phyloP scores from a whole-genome alignment of 2,329 filamentous ascomycete genomes.

The Aspergillus sojae region DNA sequence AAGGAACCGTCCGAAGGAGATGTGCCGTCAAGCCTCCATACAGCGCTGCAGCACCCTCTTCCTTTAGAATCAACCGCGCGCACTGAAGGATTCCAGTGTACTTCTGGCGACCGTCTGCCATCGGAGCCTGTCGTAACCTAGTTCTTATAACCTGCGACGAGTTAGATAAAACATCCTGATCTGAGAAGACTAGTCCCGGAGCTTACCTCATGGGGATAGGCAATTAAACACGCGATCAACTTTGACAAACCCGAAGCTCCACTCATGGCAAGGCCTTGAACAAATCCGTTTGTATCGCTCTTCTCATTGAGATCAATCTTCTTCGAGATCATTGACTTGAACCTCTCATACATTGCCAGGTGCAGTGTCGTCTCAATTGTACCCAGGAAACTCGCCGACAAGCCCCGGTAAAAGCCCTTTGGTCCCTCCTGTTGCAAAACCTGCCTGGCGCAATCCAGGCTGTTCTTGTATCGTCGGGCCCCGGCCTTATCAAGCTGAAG shows the following conservation, averaged over 20 bases:
- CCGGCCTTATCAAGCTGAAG: constrained; percentile 52
- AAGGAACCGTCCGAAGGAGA: constrained; percentile 38
- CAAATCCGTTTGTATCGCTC: constrained; percentile 16
- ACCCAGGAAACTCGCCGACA: constrained; percentile 68
- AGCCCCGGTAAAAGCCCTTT: constrained; percentile 81
- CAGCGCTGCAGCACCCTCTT: constrained; percentile 39
- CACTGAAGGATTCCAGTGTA: constrained; percentile 41
- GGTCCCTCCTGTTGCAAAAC: constrained; percentile 86
- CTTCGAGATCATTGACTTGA: constrained; percentile 32
- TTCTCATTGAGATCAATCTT: constrained; percentile 16
- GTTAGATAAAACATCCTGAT: background rate
- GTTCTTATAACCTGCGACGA: constrained; percentile 36
- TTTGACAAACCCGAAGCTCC: constrained; percentile 40
- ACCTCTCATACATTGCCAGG: constrained; percentile 39
- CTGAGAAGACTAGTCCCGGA: background rate
- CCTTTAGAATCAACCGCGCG: constrained; percentile 36
- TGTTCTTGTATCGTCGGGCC: constrained; percentile 50
- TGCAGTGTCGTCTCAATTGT: constrained; percentile 41
- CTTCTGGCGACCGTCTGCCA: constrained; percentile 37
- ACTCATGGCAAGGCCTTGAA: constrained; percentile 26
- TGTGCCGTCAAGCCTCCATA: constrained; percentile 42
- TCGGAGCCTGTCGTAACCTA: constrained; percentile 38
- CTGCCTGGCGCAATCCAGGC: constrained; percentile 70
- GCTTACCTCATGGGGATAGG: constrained; percentile 40
- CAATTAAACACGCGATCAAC: constrained; percentile 34